A percentile compares a stretch with the other conserved stretches of the same genome.
Conservation (phyloP, 2,329 filamentous ascomycete species). For the Fusarium fujikuroi region DNA sequence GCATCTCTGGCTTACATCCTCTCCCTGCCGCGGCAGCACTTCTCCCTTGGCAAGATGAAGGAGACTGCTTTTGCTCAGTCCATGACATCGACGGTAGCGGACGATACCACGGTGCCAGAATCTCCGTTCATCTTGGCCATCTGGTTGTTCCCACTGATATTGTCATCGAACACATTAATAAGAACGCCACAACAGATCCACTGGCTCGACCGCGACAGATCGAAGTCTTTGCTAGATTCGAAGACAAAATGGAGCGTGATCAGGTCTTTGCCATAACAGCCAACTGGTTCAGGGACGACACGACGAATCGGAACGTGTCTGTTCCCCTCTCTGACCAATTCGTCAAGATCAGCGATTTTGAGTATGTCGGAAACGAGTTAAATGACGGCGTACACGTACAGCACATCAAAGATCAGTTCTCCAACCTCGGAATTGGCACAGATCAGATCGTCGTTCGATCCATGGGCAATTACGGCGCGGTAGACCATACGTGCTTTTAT, state of each 20-base stretch:
- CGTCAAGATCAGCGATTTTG: slow-evolving; percentile 68
- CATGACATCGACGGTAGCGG: slow-evolving; percentile 53
- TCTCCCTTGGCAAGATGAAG: slow-evolving; percentile 76
- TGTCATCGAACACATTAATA: slow-evolving; percentile 77
- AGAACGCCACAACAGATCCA: slow-evolving; percentile 69
- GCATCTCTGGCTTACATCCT: slow-evolving; percentile 31
- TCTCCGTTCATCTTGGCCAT: slow-evolving; percentile 71
- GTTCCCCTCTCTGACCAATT: slow-evolving; percentile 53
- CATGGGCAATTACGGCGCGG: slow-evolving; percentile 67
- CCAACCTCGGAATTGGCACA: slow-evolving; percentile 59
- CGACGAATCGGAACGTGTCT: slow-evolving; percentile 45
- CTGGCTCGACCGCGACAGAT: slow-evolving; percentile 72
- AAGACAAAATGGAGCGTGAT: slow-evolving; percentile 56
- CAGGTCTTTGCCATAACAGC: slow-evolving; percentile 56
- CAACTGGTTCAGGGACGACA: slow-evolving; percentile 49
- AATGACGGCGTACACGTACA: slow-evolving; percentile 64
- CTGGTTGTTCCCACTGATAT: slow-evolving; percentile 74
- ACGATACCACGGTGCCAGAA: slow-evolving; percentile 65
- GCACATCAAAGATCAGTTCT: slow-evolving; percentile 61
- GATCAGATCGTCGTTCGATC: slow-evolving; percentile 65
- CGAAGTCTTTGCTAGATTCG: slow-evolving; percentile 74
- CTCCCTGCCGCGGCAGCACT: slow-evolving; percentile 67
- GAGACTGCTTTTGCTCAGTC: slow-evolving; percentile 87
- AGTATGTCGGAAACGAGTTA: slow-evolving; percentile 58
- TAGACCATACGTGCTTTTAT: slow-evolving; percentile 73